Evolutionary conservation across 805 yeast genomes (phyloP).

Genomic region (Saturnispora quitensis): DNA sequence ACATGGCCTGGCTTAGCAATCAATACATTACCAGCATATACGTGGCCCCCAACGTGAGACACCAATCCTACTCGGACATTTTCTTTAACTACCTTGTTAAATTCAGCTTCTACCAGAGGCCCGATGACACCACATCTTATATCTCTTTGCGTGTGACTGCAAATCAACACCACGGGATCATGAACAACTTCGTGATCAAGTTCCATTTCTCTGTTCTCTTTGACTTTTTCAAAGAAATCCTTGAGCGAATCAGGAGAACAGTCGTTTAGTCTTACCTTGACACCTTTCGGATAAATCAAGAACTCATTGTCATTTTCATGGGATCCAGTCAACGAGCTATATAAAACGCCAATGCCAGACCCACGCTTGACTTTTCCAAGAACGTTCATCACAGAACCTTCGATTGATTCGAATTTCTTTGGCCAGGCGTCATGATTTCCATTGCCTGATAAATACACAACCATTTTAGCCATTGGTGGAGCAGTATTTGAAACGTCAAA

Average conservation of each 20-base stretch:
- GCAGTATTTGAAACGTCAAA: constrained; percentile 38
- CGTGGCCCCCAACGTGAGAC: constrained; percentile 83
- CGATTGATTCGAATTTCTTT: constrained; percentile 40
- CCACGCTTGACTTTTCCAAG: constrained; percentile 10
- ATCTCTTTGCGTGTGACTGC: constrained; percentile 62
- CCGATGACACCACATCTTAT: constrained; percentile 60
- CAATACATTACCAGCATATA: constrained; percentile 73
- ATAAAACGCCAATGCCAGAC: constrained; percentile 9
- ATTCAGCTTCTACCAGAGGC: constrained; percentile 46
- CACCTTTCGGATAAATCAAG: constrained; percentile 9
- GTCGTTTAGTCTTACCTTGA: constrained; percentile 3
- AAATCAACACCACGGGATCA: constrained; percentile 33
- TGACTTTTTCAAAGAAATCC: constrained; percentile 3
- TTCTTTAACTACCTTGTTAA: constrained; percentile 31
- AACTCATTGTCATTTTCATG: background rate
- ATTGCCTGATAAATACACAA: constrained; percentile 40
- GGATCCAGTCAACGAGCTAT: background rate
- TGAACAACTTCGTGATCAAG: background rate
- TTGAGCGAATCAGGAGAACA: background rate
- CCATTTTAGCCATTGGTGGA: constrained; percentile 46
- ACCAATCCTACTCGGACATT: constrained; percentile 38
- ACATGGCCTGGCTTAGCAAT: constrained; percentile 37
- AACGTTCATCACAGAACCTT: constrained; percentile 32
- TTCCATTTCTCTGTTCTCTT: background rate
- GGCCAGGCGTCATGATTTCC: constrained; percentile 35